These are phyloP conservation scores for Lachancea kluyveri DNA, from an alignment of 805 yeast genomes.

Conservation along the genomic window DNA sequence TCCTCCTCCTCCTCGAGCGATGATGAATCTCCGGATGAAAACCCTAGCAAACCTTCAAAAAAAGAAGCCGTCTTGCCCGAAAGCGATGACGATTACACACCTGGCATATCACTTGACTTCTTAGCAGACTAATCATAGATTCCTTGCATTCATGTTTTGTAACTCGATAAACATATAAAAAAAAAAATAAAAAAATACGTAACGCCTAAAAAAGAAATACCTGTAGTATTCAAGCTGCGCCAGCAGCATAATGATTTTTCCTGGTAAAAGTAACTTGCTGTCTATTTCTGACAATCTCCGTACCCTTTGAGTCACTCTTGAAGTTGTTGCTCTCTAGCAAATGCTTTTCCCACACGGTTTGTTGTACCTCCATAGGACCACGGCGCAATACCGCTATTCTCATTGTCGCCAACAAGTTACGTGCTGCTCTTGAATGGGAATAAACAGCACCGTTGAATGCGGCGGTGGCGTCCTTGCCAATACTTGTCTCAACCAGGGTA, in stretches of 20 bases:
- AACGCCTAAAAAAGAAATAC: constrained; percentile 1
- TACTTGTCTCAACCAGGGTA: constrained; percentile 68
- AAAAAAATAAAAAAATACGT: constrained; percentile 1
- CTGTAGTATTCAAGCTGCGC: constrained; percentile 17
- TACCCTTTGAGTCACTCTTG: constrained; percentile 9
- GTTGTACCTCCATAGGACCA: constrained; percentile 48
- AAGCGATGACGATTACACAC: constrained; percentile 21
- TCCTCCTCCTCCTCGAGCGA: constrained; percentile 4
- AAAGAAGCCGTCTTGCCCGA: constrained; percentile 12
- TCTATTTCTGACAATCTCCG: constrained; percentile 15
- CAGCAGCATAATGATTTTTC: constrained; percentile 24
- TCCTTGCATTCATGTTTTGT: too few species aligned
- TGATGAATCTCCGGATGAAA: constrained; percentile 11
- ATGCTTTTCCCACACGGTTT: constrained; percentile 22
- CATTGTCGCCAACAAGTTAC: constrained; percentile 87
- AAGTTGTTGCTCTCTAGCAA: constrained; percentile 10
- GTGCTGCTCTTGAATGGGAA: constrained; percentile 89
- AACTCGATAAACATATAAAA: constrained; percentile 1
- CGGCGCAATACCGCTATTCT: constrained; percentile 81
- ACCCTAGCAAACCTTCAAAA: background rate
- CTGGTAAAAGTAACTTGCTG: constrained; percentile 22
- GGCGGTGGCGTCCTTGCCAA: constrained; percentile 90
- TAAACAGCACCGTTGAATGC: constrained; percentile 96
- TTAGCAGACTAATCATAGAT: constrained; percentile 11
- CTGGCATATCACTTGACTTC: constrained; percentile 24